These are phyloP conservation scores for Cephaloascus albidus DNA, from an alignment of 805 yeast genomes.

Conservation along the genomic window DNA sequence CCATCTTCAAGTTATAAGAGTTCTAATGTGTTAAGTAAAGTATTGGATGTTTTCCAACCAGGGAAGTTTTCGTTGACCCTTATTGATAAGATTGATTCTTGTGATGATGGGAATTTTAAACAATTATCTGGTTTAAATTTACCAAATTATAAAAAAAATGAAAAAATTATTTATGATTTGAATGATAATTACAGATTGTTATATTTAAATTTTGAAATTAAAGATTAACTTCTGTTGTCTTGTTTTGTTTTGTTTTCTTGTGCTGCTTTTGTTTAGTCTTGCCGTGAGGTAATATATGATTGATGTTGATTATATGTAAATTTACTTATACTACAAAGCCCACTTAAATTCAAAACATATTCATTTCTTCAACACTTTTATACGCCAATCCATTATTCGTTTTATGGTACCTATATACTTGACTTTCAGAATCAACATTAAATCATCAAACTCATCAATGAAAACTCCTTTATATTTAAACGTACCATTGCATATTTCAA, in stretches of 20 bases:
- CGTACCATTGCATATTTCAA: background rate
- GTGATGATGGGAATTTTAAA: constrained; percentile 15
- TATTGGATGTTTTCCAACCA: constrained; percentile 63
- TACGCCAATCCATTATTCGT: too few relatives aligned
- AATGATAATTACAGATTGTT: constrained; percentile 60
- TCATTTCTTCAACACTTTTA: too few relatives aligned
- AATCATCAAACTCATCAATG: background rate
- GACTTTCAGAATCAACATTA: background rate
- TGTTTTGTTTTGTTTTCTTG: background rate
- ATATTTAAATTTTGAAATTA: constrained; percentile 53
- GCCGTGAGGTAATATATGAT: too few relatives aligned
- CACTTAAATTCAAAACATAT: too few relatives aligned
- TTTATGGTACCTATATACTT: background rate
- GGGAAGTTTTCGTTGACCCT: constrained; percentile 60
- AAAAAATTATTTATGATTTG: constrained; percentile 65
- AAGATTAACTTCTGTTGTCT: background rate
- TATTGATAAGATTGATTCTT: constrained; percentile 19
- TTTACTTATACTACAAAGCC: too few relatives aligned
- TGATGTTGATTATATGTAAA: too few relatives aligned
- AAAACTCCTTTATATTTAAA: background rate
- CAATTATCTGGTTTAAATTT: constrained; percentile 14
- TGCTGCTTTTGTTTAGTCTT: too few relatives aligned
- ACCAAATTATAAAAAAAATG: constrained; percentile 47
- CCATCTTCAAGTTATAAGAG: constrained; percentile 36
- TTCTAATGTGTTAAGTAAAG: constrained; percentile 46